A percentile compares a stretch with the other conserved stretches of the same genome.
phyloP scores from a whole-genome alignment of 331 rosid genomes.

The Ulmus americana region DNA sequence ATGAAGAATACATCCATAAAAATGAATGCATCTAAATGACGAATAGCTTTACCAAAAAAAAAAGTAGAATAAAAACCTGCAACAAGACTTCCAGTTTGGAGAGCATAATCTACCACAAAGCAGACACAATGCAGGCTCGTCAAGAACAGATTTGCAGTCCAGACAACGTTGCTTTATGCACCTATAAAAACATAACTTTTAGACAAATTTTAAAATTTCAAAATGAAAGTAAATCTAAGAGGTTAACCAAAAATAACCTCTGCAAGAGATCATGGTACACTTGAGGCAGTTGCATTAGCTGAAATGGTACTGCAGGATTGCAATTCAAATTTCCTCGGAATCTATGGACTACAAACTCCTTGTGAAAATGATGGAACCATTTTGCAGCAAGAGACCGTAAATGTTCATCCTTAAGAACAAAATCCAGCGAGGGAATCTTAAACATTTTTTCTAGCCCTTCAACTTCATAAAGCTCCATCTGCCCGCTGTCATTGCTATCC shows the following conservation, averaged over 20 bases:
- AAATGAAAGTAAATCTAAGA: not conserved
- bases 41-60: not conserved
- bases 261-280: slow-evolving; percentile 87
- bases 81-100: slow-evolving; percentile 85
- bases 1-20: slow-evolving; percentile 1
- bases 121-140: slow-evolving; percentile 88
- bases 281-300: slow-evolving; percentile 70
- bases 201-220: not conserved
- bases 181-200: slow-evolving; percentile 36
- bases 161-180: slow-evolving; percentile 72
- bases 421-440: slow-evolving; percentile 66
- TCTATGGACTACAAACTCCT: slow-evolving; percentile 42
- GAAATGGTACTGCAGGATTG: slow-evolving; percentile 81
- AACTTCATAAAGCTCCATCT: slow-evolving; percentile 50
- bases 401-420: slow-evolving; percentile 58
- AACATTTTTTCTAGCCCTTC: slow-evolving; percentile 72
- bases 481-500: slow-evolving; percentile 36
- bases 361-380: slow-evolving; percentile 71
- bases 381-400: slow-evolving; percentile 48
- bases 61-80: slow-evolving; percentile 55
- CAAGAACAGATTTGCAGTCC: slow-evolving; percentile 54
- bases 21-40: not conserved
- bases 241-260: slow-evolving; percentile 46
- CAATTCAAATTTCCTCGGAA: slow-evolving; percentile 38
- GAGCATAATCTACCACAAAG: slow-evolving; percentile 88